A percentile compares a stretch with the other conserved stretches of the same genome.
Conservation (phyloP, 495 filamentous ascomycete species). For the Podospora pseudopauciseta region DNA sequence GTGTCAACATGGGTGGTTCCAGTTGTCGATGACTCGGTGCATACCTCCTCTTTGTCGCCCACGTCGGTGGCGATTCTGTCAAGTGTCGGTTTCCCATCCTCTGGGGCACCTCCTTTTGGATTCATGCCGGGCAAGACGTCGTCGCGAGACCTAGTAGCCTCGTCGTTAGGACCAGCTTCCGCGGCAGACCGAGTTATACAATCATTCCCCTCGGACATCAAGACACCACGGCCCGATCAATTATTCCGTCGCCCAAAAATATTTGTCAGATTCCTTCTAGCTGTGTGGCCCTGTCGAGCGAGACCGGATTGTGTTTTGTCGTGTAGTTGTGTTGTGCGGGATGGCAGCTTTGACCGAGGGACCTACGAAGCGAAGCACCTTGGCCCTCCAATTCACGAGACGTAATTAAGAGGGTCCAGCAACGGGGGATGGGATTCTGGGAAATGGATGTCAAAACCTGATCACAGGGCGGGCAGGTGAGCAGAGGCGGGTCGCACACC, state of each 20-base stretch:
- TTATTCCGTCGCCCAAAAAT: background rate
- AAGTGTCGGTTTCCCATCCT: background rate
- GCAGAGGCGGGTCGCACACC: background rate
- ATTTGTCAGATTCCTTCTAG: background rate
- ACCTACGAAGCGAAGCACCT: background rate
- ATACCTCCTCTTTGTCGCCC: slow-evolving; percentile 4
- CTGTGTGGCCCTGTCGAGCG: background rate
- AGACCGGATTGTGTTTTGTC: background rate
- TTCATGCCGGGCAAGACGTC: slow-evolving; percentile 8
- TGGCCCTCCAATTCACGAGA: background rate
- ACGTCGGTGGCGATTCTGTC: slow-evolving; percentile 2
- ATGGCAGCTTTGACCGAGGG: background rate
- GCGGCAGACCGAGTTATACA: background rate
- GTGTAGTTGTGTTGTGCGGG: no score
- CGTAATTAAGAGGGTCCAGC: background rate
- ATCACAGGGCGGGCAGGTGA: background rate
- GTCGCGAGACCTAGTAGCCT: slow-evolving; percentile 9
- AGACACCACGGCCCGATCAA: background rate
- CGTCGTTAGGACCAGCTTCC: background rate
- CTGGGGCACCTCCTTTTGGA: background rate
- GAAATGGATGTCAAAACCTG: background rate
- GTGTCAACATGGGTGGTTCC: slow-evolving; percentile 12
- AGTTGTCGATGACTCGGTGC: background rate
- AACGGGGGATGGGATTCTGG: background rate
- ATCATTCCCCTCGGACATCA: background rate